These are phyloP conservation scores for Candida coleopterorum DNA, from an alignment of 805 yeast species.

Conservation along the genomic window DNA sequence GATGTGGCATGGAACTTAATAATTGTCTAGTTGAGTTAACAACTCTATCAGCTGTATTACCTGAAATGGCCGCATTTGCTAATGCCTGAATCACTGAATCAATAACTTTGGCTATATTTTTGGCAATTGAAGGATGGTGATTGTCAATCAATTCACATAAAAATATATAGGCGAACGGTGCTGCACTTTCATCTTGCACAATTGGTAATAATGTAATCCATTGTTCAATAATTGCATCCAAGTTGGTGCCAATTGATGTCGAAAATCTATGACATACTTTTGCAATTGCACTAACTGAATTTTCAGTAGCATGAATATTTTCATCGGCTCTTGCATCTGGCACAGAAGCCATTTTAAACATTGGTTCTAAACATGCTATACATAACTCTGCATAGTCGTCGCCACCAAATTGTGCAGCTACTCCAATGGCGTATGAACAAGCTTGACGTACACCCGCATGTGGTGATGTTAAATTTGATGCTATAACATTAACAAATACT, in stretches of 20 bases:
- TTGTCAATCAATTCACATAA: constrained; percentile 65
- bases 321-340: constrained; percentile 87
- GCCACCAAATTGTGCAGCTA: constrained; percentile 81
- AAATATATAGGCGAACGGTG: constrained; percentile 76
- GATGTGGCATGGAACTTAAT: constrained; percentile 61
- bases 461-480: constrained; percentile 61
- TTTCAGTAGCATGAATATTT: constrained; percentile 82
- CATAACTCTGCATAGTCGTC: constrained; percentile 53
- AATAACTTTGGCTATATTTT: constrained; percentile 57
- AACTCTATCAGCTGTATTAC: constrained; percentile 64
- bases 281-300: constrained; percentile 76
- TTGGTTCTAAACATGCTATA: constrained; percentile 65
- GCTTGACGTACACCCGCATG: constrained; percentile 80
- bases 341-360: constrained; percentile 64
- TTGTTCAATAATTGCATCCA: constrained; percentile 56
- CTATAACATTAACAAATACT: constrained; percentile 56
- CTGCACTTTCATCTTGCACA: constrained; percentile 80
- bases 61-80: constrained; percentile 59
- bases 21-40: constrained; percentile 61
- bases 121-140: constrained; percentile 50
- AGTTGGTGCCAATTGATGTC: constrained; percentile 52
- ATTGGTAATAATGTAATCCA: constrained; percentile 87
- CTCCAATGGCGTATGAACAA: constrained; percentile 80
- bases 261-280: constrained; percentile 69
- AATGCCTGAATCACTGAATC: constrained; percentile 73